Evolutionary conservation across 73 alveolate genomes (phyloP), one percentile per base, ranked within the genome.

Genomic region (Breviolum minutum): DNA sequence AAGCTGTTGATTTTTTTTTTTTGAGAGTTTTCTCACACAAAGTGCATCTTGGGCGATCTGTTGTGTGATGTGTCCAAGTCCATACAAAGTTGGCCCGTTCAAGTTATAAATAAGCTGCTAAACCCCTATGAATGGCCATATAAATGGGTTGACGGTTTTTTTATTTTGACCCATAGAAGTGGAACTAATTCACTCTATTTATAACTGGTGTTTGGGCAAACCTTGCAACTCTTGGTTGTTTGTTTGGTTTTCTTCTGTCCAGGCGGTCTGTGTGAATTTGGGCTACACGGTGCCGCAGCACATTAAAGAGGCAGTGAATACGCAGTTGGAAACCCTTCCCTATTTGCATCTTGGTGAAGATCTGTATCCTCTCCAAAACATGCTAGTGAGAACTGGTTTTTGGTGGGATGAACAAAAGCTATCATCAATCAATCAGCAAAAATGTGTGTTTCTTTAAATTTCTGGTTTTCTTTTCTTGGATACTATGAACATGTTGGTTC

Each of bases 201-300:
- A 40, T 40, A 40, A 40, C 54, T 40, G 54, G 54, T 40, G 54
- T 40, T 40, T 40, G 54, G 54, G 54, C 54, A 0, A 0, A 40
- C 54, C 3, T 40, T 40, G 54, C 54, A 40, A 40, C 54, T 40
- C 54, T 40, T 40, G 54, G 54, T 40, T 40, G 54, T 40, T 40
- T 40, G 54, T 40, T 40, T 40, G 54, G 77, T 68, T 22, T 22
- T 14, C 77, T 22, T 22, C n/a, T 60, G 26, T 70, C 13, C 88
- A 91, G 88, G 97, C 97, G 30, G 97, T 91, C 60, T 91, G 97
- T 29, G 97, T 91, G 66, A 91, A 91, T 76, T 77, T 91, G 87
- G 97, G 97, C 54, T 76, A 91, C 88, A 91, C 97, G 13, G 97
- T 91, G 29, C 97, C 97, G 48, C 88, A 71, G 64, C 68, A n/a